phyloP scores from a whole-genome alignment of 495 filamentous ascomycete species.

The Aspergillus baeticus region DNA sequence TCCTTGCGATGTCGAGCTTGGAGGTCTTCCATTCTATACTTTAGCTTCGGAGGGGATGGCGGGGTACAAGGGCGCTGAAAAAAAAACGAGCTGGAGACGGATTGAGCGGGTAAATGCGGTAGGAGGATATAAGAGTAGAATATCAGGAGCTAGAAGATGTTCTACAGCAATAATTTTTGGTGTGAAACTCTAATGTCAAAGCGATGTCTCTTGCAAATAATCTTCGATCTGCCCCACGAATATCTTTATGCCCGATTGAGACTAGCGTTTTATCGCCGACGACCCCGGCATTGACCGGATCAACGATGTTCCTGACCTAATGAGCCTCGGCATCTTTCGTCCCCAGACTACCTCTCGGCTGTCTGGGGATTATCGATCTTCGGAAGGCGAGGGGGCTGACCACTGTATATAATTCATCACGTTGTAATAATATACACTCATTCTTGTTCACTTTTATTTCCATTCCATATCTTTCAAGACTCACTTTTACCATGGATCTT shows the following conservation, averaged over 20 bases:
- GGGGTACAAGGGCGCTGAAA: neutral
- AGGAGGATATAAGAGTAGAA: too few relatives aligned
- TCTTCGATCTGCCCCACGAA: conserved; percentile 4
- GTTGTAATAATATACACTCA: neutral
- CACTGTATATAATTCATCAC: neutral
- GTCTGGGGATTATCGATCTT: neutral
- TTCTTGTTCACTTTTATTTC: neutral
- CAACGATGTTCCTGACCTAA: conserved; percentile 4
- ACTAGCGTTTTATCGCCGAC: conserved; percentile 21
- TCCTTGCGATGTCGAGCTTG: conserved; percentile 84
- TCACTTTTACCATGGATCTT: conserved; percentile 51
- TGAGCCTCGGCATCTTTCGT: conserved; percentile 22
- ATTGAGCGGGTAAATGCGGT: too few relatives aligned
- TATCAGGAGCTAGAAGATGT: neutral
- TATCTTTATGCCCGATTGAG: conserved; percentile 17
- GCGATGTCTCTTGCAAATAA: neutral
- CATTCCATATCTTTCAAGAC: too few relatives aligned
- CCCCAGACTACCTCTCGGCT: neutral
- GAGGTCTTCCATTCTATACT: conserved; percentile 63
- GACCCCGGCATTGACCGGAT: neutral
- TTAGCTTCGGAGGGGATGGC: neutral
- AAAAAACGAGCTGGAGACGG: too few relatives aligned
- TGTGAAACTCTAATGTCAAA: too few relatives aligned
- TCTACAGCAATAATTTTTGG: neutral
- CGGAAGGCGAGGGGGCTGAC: neutral